A percentile compares a stretch with the other conserved stretches of the same genome.
Evolutionary conservation across 345 rosid genomes (phyloP).

Genomic region (Melaleuca alternifolia): DNA sequence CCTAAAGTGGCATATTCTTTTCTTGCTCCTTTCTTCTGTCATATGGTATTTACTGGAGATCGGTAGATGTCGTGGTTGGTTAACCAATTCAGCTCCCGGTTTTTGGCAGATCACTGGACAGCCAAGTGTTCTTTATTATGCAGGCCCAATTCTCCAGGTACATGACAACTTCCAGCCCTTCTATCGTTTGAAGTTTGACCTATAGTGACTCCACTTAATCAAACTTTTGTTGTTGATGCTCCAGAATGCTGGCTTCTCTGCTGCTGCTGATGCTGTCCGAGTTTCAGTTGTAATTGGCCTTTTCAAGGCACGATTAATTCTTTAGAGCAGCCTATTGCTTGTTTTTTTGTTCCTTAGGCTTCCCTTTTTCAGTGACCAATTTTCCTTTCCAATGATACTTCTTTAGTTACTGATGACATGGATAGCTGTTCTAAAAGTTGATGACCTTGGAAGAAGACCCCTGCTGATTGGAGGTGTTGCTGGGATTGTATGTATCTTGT

Average conservation of each 20-base stretch:
- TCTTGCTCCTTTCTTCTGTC: not conserved
- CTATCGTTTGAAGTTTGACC: not conserved
- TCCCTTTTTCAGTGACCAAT: not conserved
- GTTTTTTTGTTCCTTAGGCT: not conserved
- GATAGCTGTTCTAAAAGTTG: slow-evolving; percentile 76
- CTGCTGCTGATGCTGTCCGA: slow-evolving; percentile 93
- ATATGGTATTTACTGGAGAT: not conserved
- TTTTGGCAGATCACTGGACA: slow-evolving; percentile 88
- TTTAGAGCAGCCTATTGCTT: not conserved
- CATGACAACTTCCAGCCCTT: not conserved
- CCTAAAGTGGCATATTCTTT: not conserved
- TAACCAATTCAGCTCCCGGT: not conserved
- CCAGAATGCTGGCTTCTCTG: slow-evolving; percentile 96
- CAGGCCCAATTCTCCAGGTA: slow-evolving; percentile 96
- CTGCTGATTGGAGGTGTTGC: slow-evolving; percentile 85
- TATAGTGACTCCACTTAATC: not conserved
- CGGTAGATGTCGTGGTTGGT: not conserved
- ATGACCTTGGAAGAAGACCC: slow-evolving; percentile 92
- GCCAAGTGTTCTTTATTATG: slow-evolving; percentile 94
- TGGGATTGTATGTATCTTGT: slow-evolving; percentile 53
- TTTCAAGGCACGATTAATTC: slow-evolving; percentile 52
- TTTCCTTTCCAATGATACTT: not conserved
- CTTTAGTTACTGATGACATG: slow-evolving; percentile 77
- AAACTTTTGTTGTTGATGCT: not conserved
- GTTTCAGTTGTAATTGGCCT: slow-evolving; percentile 83